phyloP scores from a whole-genome alignment of 345 rosid species.

The Stellera chamaejasme region DNA sequence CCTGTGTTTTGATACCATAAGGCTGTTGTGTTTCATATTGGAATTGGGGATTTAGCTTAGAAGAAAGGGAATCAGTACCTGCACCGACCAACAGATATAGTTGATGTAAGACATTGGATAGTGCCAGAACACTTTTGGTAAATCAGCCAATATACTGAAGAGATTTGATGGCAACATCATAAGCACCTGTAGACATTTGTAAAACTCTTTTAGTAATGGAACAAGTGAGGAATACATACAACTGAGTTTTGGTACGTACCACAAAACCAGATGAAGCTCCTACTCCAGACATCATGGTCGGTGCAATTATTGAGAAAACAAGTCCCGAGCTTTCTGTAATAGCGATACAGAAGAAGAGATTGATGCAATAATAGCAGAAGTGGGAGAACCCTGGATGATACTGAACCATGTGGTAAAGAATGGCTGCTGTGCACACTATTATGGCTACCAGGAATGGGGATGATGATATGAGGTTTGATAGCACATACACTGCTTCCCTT shows the following conservation, averaged over 20 bases:
- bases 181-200: constrained; percentile 7
- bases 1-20: constrained; percentile 18
- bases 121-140: constrained; percentile 37
- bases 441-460: constrained; percentile 21
- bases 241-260: constrained; percentile 11
- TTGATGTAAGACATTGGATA: constrained; percentile 34
- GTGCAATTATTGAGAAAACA: constrained; percentile 18
- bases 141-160: constrained; percentile 16
- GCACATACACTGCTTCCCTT: constrained; percentile 23
- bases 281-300: constrained; percentile 27
- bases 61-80: constrained; percentile 18
- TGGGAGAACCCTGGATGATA: constrained; percentile 29
- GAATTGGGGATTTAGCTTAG: not conserved
- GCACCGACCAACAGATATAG: constrained; percentile 31
- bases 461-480: constrained; percentile 28
- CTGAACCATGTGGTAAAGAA: constrained; percentile 26
- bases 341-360: constrained; percentile 23
- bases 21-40: not conserved
- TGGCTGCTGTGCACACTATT: constrained; percentile 14
- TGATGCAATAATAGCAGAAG: constrained; percentile 19
- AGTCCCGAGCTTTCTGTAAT: constrained; percentile 17
- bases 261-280: constrained; percentile 19
- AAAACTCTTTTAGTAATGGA: not conserved
- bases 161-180: constrained; percentile 25
- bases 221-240: not conserved